These are phyloP conservation scores for Metschnikowia aberdeeniae DNA, from an alignment of 805 yeast species.

Conservation along the genomic window DNA sequence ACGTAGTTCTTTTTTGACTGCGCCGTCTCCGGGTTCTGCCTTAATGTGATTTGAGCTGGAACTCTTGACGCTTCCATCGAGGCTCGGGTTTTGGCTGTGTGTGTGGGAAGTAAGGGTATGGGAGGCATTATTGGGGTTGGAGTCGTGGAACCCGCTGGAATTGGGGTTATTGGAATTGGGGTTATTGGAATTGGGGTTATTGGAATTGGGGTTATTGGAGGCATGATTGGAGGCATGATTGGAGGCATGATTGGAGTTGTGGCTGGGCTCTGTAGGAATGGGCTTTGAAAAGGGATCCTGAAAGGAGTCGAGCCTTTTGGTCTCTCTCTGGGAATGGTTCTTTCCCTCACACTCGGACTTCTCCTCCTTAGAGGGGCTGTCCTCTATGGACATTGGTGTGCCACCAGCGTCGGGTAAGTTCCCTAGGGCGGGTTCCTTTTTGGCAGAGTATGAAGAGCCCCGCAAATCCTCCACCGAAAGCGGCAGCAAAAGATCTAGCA, in stretches of 20 bases:
- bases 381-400: conserved; percentile 33
- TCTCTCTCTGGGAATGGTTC: background rate
- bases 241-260: too few relatives aligned
- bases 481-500: conserved; percentile 39
- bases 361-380: conserved; percentile 11
- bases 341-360: background rate
- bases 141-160: background rate
- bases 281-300: background rate
- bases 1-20: background rate
- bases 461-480: conserved; percentile 36
- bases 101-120: background rate
- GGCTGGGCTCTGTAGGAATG: too few relatives aligned
- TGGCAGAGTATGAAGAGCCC: conserved; percentile 15
- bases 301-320: background rate
- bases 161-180: background rate
- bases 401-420: conserved; percentile 9
- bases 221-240: too few relatives aligned
- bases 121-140: background rate
- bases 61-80: background rate
- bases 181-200: too few relatives aligned
- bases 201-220: background rate
- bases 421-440: conserved; percentile 3
- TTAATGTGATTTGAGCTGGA: background rate
- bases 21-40: background rate
- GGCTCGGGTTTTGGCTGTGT: background rate